Evolutionary conservation across 2,329 filamentous ascomycete species (phyloP), one percentile per base, ranked within the genome.

Genomic region (Aspergillus hiratsukae): DNA sequence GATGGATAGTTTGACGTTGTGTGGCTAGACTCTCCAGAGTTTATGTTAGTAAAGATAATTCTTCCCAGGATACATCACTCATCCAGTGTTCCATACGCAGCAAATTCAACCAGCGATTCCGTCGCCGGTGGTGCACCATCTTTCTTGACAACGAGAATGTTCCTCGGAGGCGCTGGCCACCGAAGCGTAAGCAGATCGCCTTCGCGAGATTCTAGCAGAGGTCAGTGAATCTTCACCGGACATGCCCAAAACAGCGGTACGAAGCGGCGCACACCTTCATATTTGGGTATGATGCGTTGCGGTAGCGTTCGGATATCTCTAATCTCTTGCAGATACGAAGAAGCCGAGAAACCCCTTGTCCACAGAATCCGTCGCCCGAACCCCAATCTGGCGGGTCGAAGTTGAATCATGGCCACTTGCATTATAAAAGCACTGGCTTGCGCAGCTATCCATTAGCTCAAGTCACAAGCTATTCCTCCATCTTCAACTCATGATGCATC

Each of bases 1-100:
- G 84, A 83, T 1, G 91, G 87, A 72, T 97, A 97, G 57, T 90
- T 90, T 59, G 80, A 81, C 63, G 86, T 84, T 57, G 97, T 83
- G 73, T 97, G 89, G 64, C 83, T 87, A 61, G 0, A 49, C 45
- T 4, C 27, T 25, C 19, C 11, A 11, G 48, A 23, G 29, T 8
- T 11, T 10, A 37, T 52, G 43, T 58, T 27, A 55, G 56, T 46
- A 46, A 17, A 23, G 4, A n/a, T n/a, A n/a, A n/a, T 21, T 7
- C 5, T 14, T 49, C 25, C 27, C 17, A 8, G 11, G 19, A 25
- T 11, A 40, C 23, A 27, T 40, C 25, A 31, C 23, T 46, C 21
- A 7, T 46, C 23, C n/a, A 51, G 25, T 23, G 9, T 40, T 8
- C 37, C 64, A 23, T 73, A 78, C 68, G 80, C 78, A 46, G 79